Evolutionary conservation across 345 rosid species (phyloP).

Genomic region (Pugionium cornutum): DNA sequence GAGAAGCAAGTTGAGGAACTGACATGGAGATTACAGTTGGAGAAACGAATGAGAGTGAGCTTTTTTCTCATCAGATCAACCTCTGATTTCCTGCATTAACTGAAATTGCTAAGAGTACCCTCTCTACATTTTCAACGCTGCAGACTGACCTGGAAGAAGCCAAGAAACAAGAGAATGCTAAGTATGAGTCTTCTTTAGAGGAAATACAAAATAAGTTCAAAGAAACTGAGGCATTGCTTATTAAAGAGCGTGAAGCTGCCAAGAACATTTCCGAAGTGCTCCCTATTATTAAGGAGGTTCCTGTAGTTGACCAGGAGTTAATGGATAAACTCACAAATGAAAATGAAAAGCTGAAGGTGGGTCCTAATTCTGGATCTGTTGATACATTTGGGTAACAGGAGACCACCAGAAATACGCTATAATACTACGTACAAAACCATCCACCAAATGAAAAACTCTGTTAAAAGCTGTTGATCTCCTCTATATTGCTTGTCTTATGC

Average conservation of each 20-base stretch:
- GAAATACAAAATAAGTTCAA: constrained; percentile 80
- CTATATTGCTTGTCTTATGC: constrained; percentile 36
- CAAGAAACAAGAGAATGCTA: constrained; percentile 84
- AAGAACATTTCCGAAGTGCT: constrained; percentile 61
- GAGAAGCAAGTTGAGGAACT: constrained; percentile 99
- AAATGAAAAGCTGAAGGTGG: constrained; percentile 91
- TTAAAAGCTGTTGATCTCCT: background rate
- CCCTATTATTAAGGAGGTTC: constrained; percentile 86
- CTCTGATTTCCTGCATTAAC: constrained; percentile 5
- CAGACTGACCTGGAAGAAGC: constrained; percentile 95
- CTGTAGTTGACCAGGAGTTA: constrained; percentile 71
- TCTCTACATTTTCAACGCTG: constrained; percentile 27
- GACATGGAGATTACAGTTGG: constrained; percentile 96
- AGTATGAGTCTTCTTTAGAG: constrained; percentile 77
- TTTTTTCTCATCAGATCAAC: constrained; percentile 11
- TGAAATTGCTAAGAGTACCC: constrained; percentile 6
- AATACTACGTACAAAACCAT: background rate
- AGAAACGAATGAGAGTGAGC: constrained; percentile 92
- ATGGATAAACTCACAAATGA: constrained; percentile 77
- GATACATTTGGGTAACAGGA: background rate
- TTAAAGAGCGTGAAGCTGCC: constrained; percentile 74
- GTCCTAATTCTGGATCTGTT: constrained; percentile 26
- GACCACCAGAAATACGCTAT: background rate
- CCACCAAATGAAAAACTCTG: background rate
- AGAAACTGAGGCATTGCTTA: constrained; percentile 77